Conservation (phyloP, 2,329 filamentous ascomycete species). For the Aspergillus phoenicis region DNA sequence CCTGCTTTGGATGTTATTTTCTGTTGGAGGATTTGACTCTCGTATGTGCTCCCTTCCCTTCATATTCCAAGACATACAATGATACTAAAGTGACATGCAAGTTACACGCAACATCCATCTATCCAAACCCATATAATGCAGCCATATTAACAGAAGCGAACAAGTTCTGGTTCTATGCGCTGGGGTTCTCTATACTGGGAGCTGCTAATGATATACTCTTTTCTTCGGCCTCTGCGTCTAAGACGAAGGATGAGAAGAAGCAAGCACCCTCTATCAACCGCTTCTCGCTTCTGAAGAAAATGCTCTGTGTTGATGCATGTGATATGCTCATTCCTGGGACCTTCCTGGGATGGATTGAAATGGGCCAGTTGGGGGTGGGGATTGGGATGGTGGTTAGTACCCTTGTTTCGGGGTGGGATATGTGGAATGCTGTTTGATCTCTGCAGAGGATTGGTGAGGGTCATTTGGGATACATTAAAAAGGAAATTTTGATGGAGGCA, state of each 20-base stretch:
- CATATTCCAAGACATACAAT: background rate
- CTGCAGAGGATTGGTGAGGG: too few relatives aligned
- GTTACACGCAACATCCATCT: slow-evolving; percentile 56
- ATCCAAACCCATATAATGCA: slow-evolving; percentile 43
- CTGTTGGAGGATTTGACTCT: slow-evolving; percentile 67
- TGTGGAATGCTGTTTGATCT: slow-evolving; percentile 53
- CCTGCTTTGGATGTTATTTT: slow-evolving; percentile 67
- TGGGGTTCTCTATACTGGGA: slow-evolving; percentile 55
- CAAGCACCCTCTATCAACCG: background rate
- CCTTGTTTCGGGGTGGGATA: slow-evolving; percentile 60
- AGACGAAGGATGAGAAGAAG: slow-evolving; percentile 30
- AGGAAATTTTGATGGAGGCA: background rate
- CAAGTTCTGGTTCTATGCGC: slow-evolving; percentile 69
- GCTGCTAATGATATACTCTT: slow-evolving; percentile 26
- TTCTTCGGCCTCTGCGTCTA: slow-evolving; percentile 18
- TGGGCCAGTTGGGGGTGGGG: slow-evolving; percentile 57
- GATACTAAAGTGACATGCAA: background rate
- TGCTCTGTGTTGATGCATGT: slow-evolving; percentile 58
- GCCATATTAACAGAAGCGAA: slow-evolving; percentile 62
- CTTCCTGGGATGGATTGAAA: slow-evolving; percentile 62
- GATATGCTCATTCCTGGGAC: slow-evolving; percentile 66
- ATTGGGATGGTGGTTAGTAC: slow-evolving; percentile 64
- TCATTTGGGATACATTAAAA: too few relatives aligned
- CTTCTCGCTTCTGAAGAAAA: slow-evolving; percentile 46
- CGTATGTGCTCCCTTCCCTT: slow-evolving; percentile 45